Base-by-base conservation (phyloP, 495 filamentous ascomycete species). In the Friedmanniomyces endolithicus region DNA sequence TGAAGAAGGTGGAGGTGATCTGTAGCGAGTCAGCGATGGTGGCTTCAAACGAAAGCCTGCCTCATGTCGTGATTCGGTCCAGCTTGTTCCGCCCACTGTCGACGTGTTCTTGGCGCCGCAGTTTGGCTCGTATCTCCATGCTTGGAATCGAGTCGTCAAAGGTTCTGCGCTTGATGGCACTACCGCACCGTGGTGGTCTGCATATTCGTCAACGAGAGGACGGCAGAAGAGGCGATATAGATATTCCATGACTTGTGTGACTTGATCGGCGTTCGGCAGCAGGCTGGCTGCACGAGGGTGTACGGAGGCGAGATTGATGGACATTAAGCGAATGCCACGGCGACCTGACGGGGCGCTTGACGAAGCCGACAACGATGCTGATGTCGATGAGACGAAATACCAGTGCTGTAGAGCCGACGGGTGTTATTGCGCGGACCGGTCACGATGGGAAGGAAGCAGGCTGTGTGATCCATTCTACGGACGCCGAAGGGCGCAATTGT, bases 401-500 rank as follows among this genome's bases (percentile, higher is more conserved):
- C 20, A 14, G 19, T 20, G 19, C 11, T 45, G 41, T 45, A 23
- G 24, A 47, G 24, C 44, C 44, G 20, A 14, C 23, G 23, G 3
- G 19, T 39, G 49, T 19, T 41, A n/a, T 11, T 33, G 47, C 50
- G n/a, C 51, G 40, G 25, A 46, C 27, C 41, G 24, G 51, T 53
- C 37, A 53, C 37, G 41, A 37, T 23, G 51, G 19, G 20, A 22
- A 24, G 41, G 22, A 48, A 55, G 41, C 3, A 48, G 8, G 52
- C 24, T 35, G 54, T 55, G 24, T 50, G 46, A 56, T 50, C 54
- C 54, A 56, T 50, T 56, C 54, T 56, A 56, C 25, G 31, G 39
- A 56, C 14, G 35, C 12, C 27, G 54, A 31, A 33, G 35, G 33
- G 27, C 20, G 17, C 17, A 17, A 23, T 20, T n/a, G 20, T 25